phyloP scores from a whole-genome alignment of 345 rosid genomes.

The Carallia pectinifolia region DNA sequence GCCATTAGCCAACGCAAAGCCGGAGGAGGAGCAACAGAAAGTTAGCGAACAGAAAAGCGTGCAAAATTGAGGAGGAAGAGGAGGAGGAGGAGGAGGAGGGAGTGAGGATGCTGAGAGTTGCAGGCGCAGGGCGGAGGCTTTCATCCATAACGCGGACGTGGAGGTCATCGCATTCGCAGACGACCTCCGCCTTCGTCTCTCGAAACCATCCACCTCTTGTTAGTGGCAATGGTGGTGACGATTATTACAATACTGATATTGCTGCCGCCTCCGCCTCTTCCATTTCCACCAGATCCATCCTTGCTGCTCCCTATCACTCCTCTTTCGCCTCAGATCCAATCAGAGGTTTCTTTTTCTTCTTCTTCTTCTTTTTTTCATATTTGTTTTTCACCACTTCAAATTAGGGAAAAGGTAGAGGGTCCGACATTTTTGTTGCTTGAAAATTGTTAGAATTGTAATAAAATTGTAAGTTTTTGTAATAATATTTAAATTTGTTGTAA shows the following conservation, averaged over 20 bases:
- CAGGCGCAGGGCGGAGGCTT: conserved; percentile 76
- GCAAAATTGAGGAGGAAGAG: too few species aligned
- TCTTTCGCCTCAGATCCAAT: conserved; percentile 35
- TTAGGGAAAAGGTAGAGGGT: too few species aligned
- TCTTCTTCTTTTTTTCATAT: neutral
- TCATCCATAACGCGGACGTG: conserved; percentile 37
- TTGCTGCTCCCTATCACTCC: conserved; percentile 20
- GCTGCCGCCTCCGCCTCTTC: conserved; percentile 10
- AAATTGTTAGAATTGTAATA: too few species aligned
- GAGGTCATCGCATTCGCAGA: conserved; percentile 33
- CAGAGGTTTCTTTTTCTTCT: conserved; percentile 45
- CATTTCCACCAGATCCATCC: conserved; percentile 37
- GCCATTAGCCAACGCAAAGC: too few species aligned
- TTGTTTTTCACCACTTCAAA: too few species aligned
- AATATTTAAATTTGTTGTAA: too few species aligned
- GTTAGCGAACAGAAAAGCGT: too few species aligned
- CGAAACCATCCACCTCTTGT: conserved; percentile 26
- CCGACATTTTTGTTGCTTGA: too few species aligned
- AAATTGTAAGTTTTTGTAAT: too few species aligned
- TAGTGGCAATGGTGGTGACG: neutral
- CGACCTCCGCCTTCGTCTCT: conserved; percentile 41
- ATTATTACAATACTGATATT: neutral
- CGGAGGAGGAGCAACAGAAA: too few species aligned
- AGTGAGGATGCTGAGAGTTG: conserved; percentile 61
- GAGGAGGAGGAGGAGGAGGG: conserved; percentile 1